Evolutionary conservation across 306 rosid species (phyloP), one percentile per base, ranked within the genome.

Genomic region (Hippophae gyantsensis): DNA sequence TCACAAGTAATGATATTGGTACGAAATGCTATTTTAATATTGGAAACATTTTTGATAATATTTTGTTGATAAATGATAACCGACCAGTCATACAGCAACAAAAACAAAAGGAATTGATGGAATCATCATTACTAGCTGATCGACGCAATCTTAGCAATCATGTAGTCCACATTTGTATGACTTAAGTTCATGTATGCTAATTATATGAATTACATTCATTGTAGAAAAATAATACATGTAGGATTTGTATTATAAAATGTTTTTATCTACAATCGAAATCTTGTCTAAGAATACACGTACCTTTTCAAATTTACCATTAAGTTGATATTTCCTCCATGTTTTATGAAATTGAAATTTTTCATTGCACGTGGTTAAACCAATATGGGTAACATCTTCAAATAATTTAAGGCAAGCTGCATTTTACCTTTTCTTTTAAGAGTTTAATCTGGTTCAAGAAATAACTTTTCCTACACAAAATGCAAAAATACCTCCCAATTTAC

Each of bases 111-210:
- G 10, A 62, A 26, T 64, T 53, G 65, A 70, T 56, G 68, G 71
- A 76, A n/a, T 62, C 69, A 79, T 84, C 75, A 89, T 83, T 84
- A 72, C 72, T 74, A 72, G 70, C 70, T 61, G 71, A 81, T 81
- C 78, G 12, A 52, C 57, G 67, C 62, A 51, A 81, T 81, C 82
- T 69, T 43, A 40, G 67, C 48, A 52, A 81, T 81, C 53, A 81
- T 80, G 74, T 61, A 49, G 64, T 52, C 70, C 76, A 60, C 77
- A 60, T 65, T 63, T 69, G 76, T 57, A 82, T 65, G 77, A 64
- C 60, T 18, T 65, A 48, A 48, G 46, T 52, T n/a, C 56, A 38
- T 52, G 61, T 52, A 26, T 13, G 44, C 59, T 64, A 64, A 54
- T 64, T 53, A 54, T 12, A 26, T 5, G 32, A 40, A 43, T 26